Evolutionary conservation across 1,139 yeast species (phyloP).

Genomic region (Scheffersomyces segobiensis): DNA sequence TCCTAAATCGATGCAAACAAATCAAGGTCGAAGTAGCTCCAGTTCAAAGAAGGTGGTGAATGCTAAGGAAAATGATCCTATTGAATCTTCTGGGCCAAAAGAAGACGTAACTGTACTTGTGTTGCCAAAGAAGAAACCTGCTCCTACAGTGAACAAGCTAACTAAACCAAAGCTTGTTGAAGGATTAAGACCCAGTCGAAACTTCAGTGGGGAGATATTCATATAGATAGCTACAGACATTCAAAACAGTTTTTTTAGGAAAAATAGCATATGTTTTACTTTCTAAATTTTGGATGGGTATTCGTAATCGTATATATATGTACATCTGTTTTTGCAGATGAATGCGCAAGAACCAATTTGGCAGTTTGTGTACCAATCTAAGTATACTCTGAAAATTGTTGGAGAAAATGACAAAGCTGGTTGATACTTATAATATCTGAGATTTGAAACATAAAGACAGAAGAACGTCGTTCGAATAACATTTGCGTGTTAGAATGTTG

Average conservation of each 20-base stretch:
- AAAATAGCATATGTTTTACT: not conserved
- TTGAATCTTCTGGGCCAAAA: not conserved
- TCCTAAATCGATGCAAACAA: conserved; percentile 38
- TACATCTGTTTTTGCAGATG: not conserved
- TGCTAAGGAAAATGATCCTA: not conserved
- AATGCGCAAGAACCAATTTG: not conserved
- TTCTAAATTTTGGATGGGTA: too few species aligned
- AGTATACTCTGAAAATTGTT: not conserved
- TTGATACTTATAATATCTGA: not conserved
- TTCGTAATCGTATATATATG: not conserved
- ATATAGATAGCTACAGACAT: conserved; percentile 7
- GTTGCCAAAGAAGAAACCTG: conserved; percentile 13
- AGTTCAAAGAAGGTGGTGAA: not conserved
- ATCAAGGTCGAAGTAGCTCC: not conserved
- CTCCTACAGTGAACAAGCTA: conserved; percentile 33
- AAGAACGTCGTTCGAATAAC: too few species aligned
- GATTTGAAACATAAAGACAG: not conserved
- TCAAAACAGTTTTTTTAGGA: not conserved
- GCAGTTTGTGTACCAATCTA: not conserved
- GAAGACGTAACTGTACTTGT: not conserved
- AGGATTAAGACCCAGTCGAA: conserved; percentile 27
- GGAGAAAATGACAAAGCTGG: not conserved
- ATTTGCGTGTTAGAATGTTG: too few species aligned
- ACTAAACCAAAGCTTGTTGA: conserved; percentile 29
- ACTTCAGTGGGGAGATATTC: conserved; percentile 36